Evolutionary conservation across 192 early-diverging fungal species (phyloP), one percentile per base, ranked within the genome.

Genomic region (Backusella morwellensis): DNA sequence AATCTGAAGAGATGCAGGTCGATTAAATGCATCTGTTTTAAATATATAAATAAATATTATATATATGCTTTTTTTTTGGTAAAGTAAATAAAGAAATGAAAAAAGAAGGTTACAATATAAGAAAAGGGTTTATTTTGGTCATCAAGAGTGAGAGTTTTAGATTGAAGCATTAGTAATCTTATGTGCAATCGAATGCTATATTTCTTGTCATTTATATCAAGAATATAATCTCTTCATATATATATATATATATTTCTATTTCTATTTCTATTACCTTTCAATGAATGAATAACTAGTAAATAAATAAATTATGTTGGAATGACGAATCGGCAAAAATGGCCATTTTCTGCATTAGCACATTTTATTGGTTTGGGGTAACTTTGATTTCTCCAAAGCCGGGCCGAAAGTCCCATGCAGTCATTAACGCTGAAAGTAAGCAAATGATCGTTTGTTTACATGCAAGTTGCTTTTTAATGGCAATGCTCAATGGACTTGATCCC

Each of bases 1-100:
- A 71, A 29, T 17, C 70, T 11, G 40, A 71, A 1, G 70, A 71
- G 26, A 71, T 71, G 70, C 70, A 71, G 23, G 26, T 71, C 14
- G 70, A 71, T 11, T 71, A 47, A 71, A 71, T 26, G n/a, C 23
- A 21, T 21, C n/a, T 56, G n/a, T 4, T 56, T 56, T 21, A 54
- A 54, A 52, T 52, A 54, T n/a, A 54, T 52, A 52, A 52, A 54
- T 54, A 19, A 52, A 52, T n/a, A n/a, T 19, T 6, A 56, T 21
- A 19, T 56, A 56, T 23, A 56, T 44, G 5, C 42, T 50, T 50
- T 50, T 50, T 50, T 50, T 50, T 50, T 50, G 47, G 47, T 44
- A 44, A 9, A 21, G 21, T 21, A 8, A 54, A 54, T 54, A 9
- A 54, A 54, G 6, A 40, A 40, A 40, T 40, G 38, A 54, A 54